Evolutionary conservation across 2,329 filamentous ascomycete genomes (phyloP).

Genomic region (Colletotrichum melonis): DNA sequence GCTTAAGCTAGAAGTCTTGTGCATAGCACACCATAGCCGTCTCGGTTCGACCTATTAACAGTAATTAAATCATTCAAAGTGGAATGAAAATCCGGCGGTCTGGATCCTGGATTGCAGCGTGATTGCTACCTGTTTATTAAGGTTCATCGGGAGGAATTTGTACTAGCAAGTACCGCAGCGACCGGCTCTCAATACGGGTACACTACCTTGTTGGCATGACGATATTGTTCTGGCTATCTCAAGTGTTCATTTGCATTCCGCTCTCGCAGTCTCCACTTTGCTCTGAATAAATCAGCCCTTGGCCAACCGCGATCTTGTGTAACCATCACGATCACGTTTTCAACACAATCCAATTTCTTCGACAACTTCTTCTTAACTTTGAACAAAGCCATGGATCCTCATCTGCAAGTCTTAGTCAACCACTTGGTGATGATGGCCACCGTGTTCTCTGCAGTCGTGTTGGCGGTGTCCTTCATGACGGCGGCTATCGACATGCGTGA

Average conservation of each 20-base stretch:
- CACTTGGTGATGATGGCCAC: not conserved
- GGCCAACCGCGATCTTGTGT: not conserved
- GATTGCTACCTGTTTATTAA: not conserved
- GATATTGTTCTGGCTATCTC: not conserved
- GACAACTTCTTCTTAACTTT: not conserved
- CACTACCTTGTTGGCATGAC: not conserved
- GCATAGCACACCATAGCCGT: not conserved
- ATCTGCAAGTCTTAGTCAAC: not conserved
- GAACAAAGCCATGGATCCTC: not conserved
- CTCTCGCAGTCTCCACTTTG: not conserved
- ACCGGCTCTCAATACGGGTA: not conserved
- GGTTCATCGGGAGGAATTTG: not conserved
- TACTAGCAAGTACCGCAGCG: not conserved
- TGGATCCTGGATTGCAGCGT: not conserved
- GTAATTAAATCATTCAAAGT: not conserved
- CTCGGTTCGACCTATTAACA: not conserved
- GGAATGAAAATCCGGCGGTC: not conserved
- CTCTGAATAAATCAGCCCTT: not conserved
- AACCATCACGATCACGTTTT: not conserved
- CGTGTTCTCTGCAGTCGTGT: not conserved
- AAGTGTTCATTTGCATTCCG: not conserved
- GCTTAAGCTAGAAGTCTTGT: not conserved
- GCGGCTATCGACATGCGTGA: not conserved
- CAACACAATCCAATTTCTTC: not conserved
- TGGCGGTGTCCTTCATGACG: not conserved